phyloP scores from a whole-genome alignment of 73 alveolate genomes.

The Stentor coeruleus region DNA sequence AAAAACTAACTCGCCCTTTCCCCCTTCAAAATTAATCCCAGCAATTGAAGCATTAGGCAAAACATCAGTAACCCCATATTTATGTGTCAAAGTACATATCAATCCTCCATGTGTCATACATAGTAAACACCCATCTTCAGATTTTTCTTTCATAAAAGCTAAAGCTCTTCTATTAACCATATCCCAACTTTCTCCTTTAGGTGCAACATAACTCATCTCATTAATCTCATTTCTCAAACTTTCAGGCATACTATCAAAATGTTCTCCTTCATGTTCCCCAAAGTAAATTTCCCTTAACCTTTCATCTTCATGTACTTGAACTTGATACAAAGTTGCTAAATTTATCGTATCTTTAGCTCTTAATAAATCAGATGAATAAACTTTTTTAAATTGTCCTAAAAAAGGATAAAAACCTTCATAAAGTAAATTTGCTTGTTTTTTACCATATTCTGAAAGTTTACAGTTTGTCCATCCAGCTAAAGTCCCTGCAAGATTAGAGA shows the following conservation, averaged over 20 bases:
- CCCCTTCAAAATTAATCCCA: constrained; percentile 40
- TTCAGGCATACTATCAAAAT: constrained; percentile 50
- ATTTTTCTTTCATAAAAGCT: constrained; percentile 18
- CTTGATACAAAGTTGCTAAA: constrained; percentile 48
- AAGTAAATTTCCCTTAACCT: constrained; percentile 52
- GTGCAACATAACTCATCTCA: constrained; percentile 40
- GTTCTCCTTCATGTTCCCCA: constrained; percentile 64
- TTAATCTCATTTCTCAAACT: constrained; percentile 40
- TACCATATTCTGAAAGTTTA: constrained; percentile 52
- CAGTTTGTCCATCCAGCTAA: constrained; percentile 65
- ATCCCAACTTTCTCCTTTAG: constrained; percentile 58
- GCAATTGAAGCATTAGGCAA: constrained; percentile 52
- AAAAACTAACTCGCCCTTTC: constrained; percentile 2
- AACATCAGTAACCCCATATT: constrained; percentile 36
- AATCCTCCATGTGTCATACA: constrained; percentile 66
- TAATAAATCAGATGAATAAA: constrained; percentile 42
- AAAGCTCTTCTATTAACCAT: constrained; percentile 46
- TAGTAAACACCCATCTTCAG: constrained; percentile 35
- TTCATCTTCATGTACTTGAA: constrained; percentile 23
- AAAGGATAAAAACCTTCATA: constrained; percentile 31
- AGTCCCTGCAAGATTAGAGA: constrained; percentile 51
- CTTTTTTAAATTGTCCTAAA: not conserved
- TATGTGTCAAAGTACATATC: constrained; percentile 38
- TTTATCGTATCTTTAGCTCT: constrained; percentile 51
- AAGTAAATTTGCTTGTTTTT: constrained; percentile 50